Evolutionary conservation across 2,329 filamentous ascomycete genomes (phyloP).

Genomic region (Tolypocladium nubicola): DNA sequence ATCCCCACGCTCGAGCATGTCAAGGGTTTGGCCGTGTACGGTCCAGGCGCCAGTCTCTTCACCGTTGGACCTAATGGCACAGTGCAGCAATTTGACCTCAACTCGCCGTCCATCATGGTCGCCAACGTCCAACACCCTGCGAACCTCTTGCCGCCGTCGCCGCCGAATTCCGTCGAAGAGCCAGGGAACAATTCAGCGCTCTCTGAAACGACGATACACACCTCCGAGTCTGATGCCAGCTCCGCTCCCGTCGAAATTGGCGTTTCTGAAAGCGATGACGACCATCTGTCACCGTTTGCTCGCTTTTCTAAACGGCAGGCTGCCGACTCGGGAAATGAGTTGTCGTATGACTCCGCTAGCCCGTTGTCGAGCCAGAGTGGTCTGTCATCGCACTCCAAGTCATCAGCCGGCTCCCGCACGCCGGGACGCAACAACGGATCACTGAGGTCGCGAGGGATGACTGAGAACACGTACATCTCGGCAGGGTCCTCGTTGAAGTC

Average conservation of each 20-base stretch:
- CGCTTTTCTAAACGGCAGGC: constrained; percentile 64
- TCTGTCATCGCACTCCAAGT: constrained; percentile 46
- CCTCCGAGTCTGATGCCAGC: constrained; percentile 43
- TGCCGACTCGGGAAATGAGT: constrained; percentile 45
- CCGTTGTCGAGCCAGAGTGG: constrained; percentile 53
- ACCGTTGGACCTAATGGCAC: constrained; percentile 81
- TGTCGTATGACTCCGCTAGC: constrained; percentile 52
- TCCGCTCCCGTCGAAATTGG: constrained; percentile 46
- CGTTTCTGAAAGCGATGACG: constrained; percentile 66
- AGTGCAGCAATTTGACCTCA: constrained; percentile 91
- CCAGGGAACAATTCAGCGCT: constrained; percentile 41
- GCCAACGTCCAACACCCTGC: constrained; percentile 81
- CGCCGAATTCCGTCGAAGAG: constrained; percentile 72
- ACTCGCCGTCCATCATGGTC: constrained; percentile 69
- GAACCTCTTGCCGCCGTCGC: constrained; percentile 66
- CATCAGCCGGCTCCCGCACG: constrained; percentile 43
- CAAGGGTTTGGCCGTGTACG: constrained; percentile 75
- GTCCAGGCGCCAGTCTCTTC: constrained; percentile 83
- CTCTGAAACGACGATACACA: constrained; percentile 34
- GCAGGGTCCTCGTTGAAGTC: constrained; percentile 41
- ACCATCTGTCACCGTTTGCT: constrained; percentile 64
- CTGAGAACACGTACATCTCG: constrained; percentile 59
- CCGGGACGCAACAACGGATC: constrained; percentile 40
- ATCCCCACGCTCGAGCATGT: constrained; percentile 79
- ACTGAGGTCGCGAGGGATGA: constrained; percentile 40